Base-by-base conservation (phyloP, 371 early-diverging fungal genomes). In the Quaeritorhiza haematococci region DNA sequence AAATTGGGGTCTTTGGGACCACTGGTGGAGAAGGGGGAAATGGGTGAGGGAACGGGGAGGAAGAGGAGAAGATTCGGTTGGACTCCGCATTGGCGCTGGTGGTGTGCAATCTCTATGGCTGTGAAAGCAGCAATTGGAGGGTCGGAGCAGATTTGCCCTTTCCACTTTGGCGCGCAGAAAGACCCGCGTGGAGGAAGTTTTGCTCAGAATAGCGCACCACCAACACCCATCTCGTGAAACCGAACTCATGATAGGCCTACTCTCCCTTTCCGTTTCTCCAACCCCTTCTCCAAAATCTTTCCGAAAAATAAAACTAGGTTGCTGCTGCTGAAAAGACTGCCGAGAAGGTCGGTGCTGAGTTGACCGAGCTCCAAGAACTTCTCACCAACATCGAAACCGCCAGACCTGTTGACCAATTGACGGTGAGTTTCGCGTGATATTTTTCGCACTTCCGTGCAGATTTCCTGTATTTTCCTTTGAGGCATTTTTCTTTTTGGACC, bases 361-460 rank as follows among this genome's bases (percentile, higher is more conserved):
- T 96, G 56, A 77, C 79, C 56, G 93, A 94, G 59, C 86, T 96
- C 54, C 81, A 89, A 61, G 90, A 85, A 55, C 91, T 96, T 44
- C 79, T 95, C 57, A 83, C 72, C 71, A 91, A 95, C 87, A 96
- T 96, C 65, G 91, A 95, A 72, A 76, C 78, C 53, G 90, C 97
- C 46, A 87, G 97, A 60, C 97, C 97, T 53, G 80, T 95, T 57
- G 93, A 94, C 55, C 86, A 94, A 69, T 82, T 94, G 54, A 94
- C 93, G n/a, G 93, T 93, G 78, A 46, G 82, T 78, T 38, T 26
- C 33, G 32, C 3, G 19, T 21, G 3, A 13, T 24, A 23, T 19
- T 35, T 10, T 48, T 43, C 55, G 32, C 53, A n/a, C 35, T 49
- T 59, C 33, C 44, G n/a, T n/a, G n/a, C n/a, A n/a, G n/a, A n/a